Base-by-base conservation (phyloP, 257 asterid genomes). In the Rauvolfia tetraphylla region DNA sequence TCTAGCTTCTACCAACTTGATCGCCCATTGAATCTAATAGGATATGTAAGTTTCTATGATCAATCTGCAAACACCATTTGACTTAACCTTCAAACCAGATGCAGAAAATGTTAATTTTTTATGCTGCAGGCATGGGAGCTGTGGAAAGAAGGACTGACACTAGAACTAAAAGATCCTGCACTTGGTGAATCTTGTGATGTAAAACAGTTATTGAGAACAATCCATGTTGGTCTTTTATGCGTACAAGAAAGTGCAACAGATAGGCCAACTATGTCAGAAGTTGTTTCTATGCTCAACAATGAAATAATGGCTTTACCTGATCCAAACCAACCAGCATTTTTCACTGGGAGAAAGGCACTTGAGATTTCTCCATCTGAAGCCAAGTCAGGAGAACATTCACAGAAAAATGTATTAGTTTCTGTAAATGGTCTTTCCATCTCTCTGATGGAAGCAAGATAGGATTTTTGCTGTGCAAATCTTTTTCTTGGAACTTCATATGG, bases 51-150 rank as follows among this genome's bases (percentile, higher is more conserved):
- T 79, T 76, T 62, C 34, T 58, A 13, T 10, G 51, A 33, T 25
- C 41, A 56, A 15, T 6, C 20, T 5, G 9, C 71, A 33, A 1
- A 4, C 27, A 4, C 5, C 38, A 7, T 51, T 36, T 67, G 25
- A 70, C 54, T 23, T 29, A 34, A 23, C 59, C n/a, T 29, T 33
- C 73, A 42, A 42, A 65, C 1, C 23, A 42, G 18, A 7, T 46
- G 36, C 29, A 27, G 36, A 15, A n/a, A 59, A 20, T 8, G 1
- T 25, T 56, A 14, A 46, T n/a, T 15, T n/a, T 22, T 36, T 54
- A 27, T 81, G 75, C 25, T 59, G 41, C 77, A 91, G 93, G 91
- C 87, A 13, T 91, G 95, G 92, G 90, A 87, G 81, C 82, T 78
- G 23, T 89, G 92, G 93, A 70, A 46, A 53, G 78, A 76, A n/a